Evolutionary conservation across 2,329 filamentous ascomycete genomes (phyloP), one percentile per base, ranked within the genome.

Genomic region (Penicillium sp.): DNA sequence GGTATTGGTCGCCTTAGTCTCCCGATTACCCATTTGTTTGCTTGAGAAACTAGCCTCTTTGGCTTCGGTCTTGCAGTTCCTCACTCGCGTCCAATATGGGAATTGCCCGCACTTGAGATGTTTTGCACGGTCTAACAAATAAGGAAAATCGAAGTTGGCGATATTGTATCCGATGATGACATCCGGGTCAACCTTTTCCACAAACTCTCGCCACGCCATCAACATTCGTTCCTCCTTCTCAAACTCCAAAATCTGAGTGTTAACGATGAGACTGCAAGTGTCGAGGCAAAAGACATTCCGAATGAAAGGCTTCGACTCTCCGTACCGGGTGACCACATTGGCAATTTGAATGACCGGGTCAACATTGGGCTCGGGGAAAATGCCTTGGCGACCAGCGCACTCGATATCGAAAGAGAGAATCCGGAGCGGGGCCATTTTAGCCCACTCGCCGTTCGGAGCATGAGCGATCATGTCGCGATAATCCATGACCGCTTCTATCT

Each of bases 91-190:
- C 88, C 88, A 95, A 67, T 86, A 91, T 5, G 93, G 86, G 57
- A 98, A 98, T 0, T 79, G 80, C 1, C 68, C 69, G 34, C 89
- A 82, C 62, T 93, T 95, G 27, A 98, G 76, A 64, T 95, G 84
- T 56, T 80, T 88, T 8, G 90, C 93, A 39, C 93, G 82, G 47
- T 95, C 88, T 9, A 98, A 77, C 0, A 98, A 80, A 65, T 98
- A 98, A 0, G 91, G 91, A 55, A 98, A 97, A 74, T 98, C 93
- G 70, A 98, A 98, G 72, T 98, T 98, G 65, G 88, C 76, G 72
- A 95, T 98, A 69, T 98, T 98, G 83, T 98, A 98, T 39, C 93
- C 93, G 47, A 94, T 98, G 62, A 98, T 95, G 55, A 98, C 87
- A 71, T 98, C 93, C 0, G 93, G 91, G 57, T 98, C 93, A 1